phyloP scores from a whole-genome alignment of 176 grass and related monocot species.

The Melocanna baccifera region DNA sequence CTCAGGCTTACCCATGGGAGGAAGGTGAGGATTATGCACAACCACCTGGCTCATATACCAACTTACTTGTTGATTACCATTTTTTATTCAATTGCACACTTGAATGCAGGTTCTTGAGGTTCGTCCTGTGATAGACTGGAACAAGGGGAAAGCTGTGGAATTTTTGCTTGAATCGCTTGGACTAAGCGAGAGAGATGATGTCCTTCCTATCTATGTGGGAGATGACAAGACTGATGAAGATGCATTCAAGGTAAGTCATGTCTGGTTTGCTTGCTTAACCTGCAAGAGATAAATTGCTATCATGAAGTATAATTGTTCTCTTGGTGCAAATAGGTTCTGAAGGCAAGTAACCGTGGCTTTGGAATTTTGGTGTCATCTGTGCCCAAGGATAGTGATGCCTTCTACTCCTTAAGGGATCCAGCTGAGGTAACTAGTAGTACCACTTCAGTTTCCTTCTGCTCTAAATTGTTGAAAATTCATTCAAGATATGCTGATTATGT shows the following conservation, averaged over 20 bases:
- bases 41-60: background rate
- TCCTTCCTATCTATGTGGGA: constrained; percentile 90
- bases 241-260: constrained; percentile 75
- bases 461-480: background rate
- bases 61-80: background rate
- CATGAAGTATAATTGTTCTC: background rate
- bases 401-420: constrained; percentile 83
- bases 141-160: constrained; percentile 96
- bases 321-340: constrained; percentile 54
- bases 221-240: constrained; percentile 97
- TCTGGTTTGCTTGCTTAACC: background rate
- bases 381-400: constrained; percentile 80
- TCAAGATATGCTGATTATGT: background rate
- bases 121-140: constrained; percentile 93
- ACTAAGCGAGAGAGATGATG: constrained; percentile 54
- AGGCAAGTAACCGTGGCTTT: constrained; percentile 59
- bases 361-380: constrained; percentile 91
- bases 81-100: background rate
- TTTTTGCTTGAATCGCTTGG: constrained; percentile 91
- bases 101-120: constrained; percentile 84
- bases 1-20: constrained; percentile 84
- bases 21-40: constrained; percentile 54
- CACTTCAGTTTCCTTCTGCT: background rate
- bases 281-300: background rate
- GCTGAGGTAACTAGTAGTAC: constrained; percentile 50